These are phyloP conservation scores for Lathyrus oleraceus DNA, from an alignment of 306 rosid genomes.

Conservation along the genomic window DNA sequence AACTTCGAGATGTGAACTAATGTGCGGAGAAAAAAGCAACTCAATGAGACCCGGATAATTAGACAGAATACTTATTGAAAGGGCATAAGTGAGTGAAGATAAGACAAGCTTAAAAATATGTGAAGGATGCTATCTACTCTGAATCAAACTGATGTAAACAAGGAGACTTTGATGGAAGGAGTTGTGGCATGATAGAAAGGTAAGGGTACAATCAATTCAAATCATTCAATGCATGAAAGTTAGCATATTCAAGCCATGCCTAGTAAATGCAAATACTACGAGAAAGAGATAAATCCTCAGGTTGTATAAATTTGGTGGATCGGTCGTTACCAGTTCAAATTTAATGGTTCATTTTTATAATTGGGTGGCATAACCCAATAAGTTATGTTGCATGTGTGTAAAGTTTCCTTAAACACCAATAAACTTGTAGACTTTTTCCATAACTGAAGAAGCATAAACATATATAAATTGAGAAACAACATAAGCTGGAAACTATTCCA, in stretches of 20 bases:
- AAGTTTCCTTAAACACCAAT: neutral
- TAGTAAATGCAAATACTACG: neutral
- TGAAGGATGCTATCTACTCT: neutral
- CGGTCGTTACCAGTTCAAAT: neutral
- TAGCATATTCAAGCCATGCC: neutral
- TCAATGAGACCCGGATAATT: neutral
- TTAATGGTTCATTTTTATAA: slow-evolving; percentile 10
- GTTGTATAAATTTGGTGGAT: neutral
- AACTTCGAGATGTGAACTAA: slow-evolving; percentile 7
- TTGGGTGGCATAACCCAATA: slow-evolving; percentile 2
- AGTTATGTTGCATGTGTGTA: neutral
- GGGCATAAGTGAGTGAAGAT: slow-evolving; percentile 1
- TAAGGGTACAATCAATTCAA: neutral
- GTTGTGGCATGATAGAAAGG: neutral
- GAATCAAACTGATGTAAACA: neutral
- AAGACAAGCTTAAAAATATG: neutral
- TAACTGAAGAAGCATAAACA: neutral
- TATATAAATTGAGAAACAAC: neutral
- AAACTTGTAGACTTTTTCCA: neutral
- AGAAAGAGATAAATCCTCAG: neutral
- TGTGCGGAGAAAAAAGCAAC: neutral
- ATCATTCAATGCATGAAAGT: neutral
- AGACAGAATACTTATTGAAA: neutral
- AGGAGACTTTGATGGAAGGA: slow-evolving; percentile 15
- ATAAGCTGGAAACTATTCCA: neutral